These are phyloP conservation scores for Poronia punctata DNA, from an alignment of 495 filamentous ascomycete species.

Conservation along the genomic window DNA sequence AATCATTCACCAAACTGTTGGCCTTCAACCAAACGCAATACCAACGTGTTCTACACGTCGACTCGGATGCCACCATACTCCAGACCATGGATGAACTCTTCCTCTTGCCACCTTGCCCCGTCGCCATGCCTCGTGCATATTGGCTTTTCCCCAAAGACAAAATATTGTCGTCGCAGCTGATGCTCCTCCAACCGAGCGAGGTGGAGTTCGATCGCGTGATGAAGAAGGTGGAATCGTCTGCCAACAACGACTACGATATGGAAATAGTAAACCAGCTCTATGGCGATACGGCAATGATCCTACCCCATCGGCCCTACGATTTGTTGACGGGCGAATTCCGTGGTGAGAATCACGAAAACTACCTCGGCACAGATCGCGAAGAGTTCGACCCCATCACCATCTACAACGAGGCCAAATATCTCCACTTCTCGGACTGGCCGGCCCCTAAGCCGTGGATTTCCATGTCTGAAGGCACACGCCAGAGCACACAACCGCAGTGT, in stretches of 20 bases:
- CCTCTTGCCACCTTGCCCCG: constrained; percentile 51
- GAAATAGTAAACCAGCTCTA: constrained; percentile 71
- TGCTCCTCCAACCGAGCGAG: constrained; percentile 57
- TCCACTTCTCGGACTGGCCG: constrained; percentile 80
- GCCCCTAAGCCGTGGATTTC: constrained; percentile 73
- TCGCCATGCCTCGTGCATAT: constrained; percentile 65
- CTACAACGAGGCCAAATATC: constrained; percentile 60
- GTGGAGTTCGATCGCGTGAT: constrained; percentile 47
- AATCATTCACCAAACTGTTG: constrained; percentile 61
- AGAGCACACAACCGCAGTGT: constrained; percentile 53
- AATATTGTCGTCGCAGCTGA: constrained; percentile 53
- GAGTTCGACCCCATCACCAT: constrained; percentile 61
- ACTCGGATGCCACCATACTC: constrained; percentile 60
- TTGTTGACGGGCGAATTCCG: constrained; percentile 69
- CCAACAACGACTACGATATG: constrained; percentile 56
- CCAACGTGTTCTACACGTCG: constrained; percentile 58
- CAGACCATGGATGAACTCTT: constrained; percentile 68
- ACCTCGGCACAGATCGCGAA: constrained; percentile 56
- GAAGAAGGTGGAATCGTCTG: constrained; percentile 35
- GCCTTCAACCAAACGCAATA: constrained; percentile 67
- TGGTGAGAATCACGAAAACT: constrained; percentile 47
- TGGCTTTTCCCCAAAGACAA: constrained; percentile 53
- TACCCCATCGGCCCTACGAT: constrained; percentile 70
- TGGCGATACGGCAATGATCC: constrained; percentile 55
- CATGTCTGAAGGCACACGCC: constrained; percentile 48